Conservation (phyloP, 2,329 filamentous ascomycete species). For the Septoria petroselini region DNA sequence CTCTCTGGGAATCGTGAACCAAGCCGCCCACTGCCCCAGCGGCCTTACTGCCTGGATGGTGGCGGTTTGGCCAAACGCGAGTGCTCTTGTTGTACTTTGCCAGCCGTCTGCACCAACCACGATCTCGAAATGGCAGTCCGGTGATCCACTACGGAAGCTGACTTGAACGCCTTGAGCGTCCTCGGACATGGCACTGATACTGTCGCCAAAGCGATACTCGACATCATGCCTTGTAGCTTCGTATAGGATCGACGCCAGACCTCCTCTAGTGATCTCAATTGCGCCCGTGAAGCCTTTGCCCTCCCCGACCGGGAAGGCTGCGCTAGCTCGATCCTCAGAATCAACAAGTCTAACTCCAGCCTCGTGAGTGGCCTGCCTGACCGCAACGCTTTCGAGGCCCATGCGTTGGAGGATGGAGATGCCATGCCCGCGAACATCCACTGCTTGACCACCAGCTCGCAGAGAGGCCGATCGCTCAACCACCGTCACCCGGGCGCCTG, state of each 20-base stretch:
- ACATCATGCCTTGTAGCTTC: conserved; percentile 27
- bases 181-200: conserved; percentile 19
- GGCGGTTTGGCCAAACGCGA: conserved; percentile 25
- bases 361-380: conserved; percentile 24
- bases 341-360: conserved; percentile 31
- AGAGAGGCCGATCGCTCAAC: conserved; percentile 33
- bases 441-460: conserved; percentile 29
- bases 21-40: conserved; percentile 29
- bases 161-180: conserved; percentile 14
- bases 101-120: conserved; percentile 35
- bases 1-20: conserved; percentile 30
- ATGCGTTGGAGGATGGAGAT: conserved; percentile 29
- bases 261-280: conserved; percentile 55
- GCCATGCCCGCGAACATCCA: conserved; percentile 34
- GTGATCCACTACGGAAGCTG: conserved; percentile 8
- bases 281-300: conserved; percentile 45
- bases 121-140: conserved; percentile 26
- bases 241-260: conserved; percentile 49
- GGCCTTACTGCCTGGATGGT: conserved; percentile 20
- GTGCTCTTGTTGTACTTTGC: conserved; percentile 27
- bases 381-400: conserved; percentile 30
- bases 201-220: conserved; percentile 27
- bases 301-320: conserved; percentile 29
- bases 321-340: conserved; percentile 21
- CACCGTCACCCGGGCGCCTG: conserved; percentile 37